Conservation (phyloP, 306 rosid genomes). For the Urtica urens region DNA sequence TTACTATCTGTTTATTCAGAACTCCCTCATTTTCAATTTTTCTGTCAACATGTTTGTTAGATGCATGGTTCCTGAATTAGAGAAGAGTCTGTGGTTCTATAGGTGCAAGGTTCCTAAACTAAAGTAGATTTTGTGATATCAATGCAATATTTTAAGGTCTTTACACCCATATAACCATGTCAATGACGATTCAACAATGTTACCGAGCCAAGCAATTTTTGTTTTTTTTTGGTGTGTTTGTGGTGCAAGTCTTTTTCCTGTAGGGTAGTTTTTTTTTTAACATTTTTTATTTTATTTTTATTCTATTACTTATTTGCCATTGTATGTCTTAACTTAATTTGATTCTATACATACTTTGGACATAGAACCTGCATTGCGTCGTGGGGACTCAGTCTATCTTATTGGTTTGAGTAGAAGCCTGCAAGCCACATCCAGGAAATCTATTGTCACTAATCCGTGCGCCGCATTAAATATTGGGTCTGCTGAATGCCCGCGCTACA, state of each 20-base stretch:
- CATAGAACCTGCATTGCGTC: slow-evolving; percentile 68
- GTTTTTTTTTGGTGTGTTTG: not conserved
- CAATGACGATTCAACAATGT: too few species aligned
- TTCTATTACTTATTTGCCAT: not conserved
- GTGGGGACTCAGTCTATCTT: slow-evolving; percentile 92
- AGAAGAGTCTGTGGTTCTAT: too few species aligned
- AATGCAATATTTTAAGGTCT: too few species aligned
- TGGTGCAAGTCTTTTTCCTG: not conserved
- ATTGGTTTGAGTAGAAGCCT: slow-evolving; percentile 96
- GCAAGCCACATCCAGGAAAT: slow-evolving; percentile 95
- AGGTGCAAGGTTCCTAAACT: too few species aligned
- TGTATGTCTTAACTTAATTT: not conserved
- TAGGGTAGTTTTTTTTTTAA: not conserved
- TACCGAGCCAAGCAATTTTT: too few species aligned
- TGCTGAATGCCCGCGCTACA: slow-evolving; percentile 81
- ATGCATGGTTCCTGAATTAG: not conserved
- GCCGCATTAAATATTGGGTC: slow-evolving; percentile 89
- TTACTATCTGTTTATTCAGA: too few species aligned
- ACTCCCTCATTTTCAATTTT: not conserved
- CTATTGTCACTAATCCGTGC: slow-evolving; percentile 86
- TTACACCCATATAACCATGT: too few species aligned
- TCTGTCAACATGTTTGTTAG: not conserved
- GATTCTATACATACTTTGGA: slow-evolving; percentile 7
- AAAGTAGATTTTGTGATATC: too few species aligned
- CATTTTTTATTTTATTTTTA: not conserved